These are phyloP conservation scores for Petunia axillaris DNA, from an alignment of 257 asterid genomes.

Conservation along the genomic window DNA sequence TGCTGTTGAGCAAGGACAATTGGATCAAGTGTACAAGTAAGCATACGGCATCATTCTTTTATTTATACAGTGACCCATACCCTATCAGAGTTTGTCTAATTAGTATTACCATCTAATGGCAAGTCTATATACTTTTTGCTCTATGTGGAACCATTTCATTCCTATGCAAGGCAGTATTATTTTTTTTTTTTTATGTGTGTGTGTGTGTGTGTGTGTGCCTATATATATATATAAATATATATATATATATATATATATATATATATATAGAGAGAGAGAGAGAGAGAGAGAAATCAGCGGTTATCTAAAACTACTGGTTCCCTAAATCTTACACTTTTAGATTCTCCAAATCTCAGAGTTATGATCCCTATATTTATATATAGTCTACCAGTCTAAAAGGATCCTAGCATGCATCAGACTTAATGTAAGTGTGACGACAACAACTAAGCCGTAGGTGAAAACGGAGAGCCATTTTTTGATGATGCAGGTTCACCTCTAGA, in stretches of 20 bases:
- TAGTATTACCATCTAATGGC: conserved; percentile 1
- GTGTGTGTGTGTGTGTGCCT: no score
- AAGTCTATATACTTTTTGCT: background rate
- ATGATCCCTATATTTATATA: background rate
- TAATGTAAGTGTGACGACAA: background rate
- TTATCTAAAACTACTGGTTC: background rate
- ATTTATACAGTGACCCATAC: background rate
- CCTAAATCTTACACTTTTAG: background rate
- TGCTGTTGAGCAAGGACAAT: conserved; percentile 75
- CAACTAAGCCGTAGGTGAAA: background rate
- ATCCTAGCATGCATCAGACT: background rate
- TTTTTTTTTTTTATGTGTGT: background rate
- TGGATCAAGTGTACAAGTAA: conserved; percentile 84
- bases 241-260: no score
- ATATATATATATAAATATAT: no score
- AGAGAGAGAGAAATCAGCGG: background rate
- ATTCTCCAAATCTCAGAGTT: background rate
- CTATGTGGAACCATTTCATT: conserved; percentile 13
- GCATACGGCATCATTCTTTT: conserved; percentile 29
- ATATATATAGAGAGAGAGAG: no score
- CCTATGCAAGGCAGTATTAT: background rate
- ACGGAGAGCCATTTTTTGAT: no score
- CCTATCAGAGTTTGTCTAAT: background rate
- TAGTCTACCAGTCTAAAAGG: background rate
- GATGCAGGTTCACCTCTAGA: no score